Conservation (phyloP, 2,329 filamentous ascomycete species). For the Venturia aucupariae region DNA sequence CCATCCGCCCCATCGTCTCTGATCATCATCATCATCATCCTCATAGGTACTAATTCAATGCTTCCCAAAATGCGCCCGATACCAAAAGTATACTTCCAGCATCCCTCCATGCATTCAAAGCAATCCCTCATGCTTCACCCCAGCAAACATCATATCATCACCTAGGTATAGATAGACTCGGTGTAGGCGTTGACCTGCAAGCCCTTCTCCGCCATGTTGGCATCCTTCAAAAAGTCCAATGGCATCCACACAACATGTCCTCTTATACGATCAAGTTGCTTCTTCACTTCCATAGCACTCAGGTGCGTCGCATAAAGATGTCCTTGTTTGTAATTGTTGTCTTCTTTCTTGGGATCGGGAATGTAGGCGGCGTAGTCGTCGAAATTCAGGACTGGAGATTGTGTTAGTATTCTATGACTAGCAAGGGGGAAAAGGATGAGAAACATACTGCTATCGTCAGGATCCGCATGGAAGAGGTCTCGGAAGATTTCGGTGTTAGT, state of each 20-base stretch:
- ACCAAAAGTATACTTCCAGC: not conserved
- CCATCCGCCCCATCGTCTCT: not conserved
- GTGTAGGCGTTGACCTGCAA: constrained; percentile 79
- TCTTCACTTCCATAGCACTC: constrained; percentile 54
- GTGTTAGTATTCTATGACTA: not conserved
- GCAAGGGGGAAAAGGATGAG: not conserved
- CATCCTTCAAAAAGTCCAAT: constrained; percentile 74
- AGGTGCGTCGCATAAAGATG: constrained; percentile 78
- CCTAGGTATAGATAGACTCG: constrained; percentile 71
- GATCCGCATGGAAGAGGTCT: constrained; percentile 79
- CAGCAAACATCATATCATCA: not conserved
- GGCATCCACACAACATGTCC: constrained; percentile 95
- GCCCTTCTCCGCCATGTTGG: constrained; percentile 81
- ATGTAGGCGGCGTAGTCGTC: constrained; percentile 79
- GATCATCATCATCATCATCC: not conserved
- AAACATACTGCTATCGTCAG: constrained; percentile 68
- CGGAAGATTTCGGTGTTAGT: constrained; percentile 67
- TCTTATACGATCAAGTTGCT: constrained; percentile 68
- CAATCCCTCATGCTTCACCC: not conserved
- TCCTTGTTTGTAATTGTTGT: constrained; percentile 59
- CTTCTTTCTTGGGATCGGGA: constrained; percentile 43
- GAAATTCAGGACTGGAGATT: constrained; percentile 62
- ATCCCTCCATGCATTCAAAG: not conserved
- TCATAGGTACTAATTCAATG: not conserved
- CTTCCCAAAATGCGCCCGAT: not conserved